Evolutionary conservation across 345 rosid genomes (phyloP).

Genomic region (Melaleuca alternifolia): DNA sequence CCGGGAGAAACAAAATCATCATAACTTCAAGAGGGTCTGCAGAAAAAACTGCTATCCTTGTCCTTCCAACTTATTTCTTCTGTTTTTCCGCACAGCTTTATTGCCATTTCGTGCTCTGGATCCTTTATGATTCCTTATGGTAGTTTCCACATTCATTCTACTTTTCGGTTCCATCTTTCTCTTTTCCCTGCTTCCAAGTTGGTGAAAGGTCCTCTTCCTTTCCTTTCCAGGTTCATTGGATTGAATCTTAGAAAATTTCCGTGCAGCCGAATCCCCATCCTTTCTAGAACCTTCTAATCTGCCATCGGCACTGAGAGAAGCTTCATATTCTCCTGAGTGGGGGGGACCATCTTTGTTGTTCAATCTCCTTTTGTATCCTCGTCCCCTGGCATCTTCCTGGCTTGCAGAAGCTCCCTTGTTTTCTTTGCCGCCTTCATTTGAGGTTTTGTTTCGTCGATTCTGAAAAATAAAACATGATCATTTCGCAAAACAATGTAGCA

Average conservation of each 20-base stretch:
- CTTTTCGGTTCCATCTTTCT: conserved; percentile 1
- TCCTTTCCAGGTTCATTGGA: not conserved
- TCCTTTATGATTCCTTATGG: not conserved
- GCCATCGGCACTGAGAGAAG: not conserved
- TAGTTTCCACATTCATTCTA: not conserved
- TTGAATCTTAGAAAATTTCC: conserved; percentile 2
- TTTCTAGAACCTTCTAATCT: conserved; percentile 5
- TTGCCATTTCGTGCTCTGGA: not conserved
- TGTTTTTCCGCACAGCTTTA: not conserved
- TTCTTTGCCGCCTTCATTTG: conserved; percentile 23
- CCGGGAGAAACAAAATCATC: not conserved
- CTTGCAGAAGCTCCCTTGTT: not conserved
- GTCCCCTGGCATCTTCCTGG: not conserved
- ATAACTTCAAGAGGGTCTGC: not conserved
- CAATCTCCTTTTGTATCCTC: conserved; percentile 1
- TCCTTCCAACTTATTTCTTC: not conserved
- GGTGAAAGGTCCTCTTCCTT: conserved; percentile 1
- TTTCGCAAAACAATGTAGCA: not conserved
- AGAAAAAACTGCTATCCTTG: not conserved
- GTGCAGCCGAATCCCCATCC: not conserved
- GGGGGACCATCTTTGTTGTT: not conserved
- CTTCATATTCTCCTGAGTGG: not conserved
- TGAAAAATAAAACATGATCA: conserved; percentile 14
- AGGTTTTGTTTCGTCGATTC: conserved; percentile 59
- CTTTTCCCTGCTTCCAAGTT: conserved; percentile 1